phyloP scores from a whole-genome alignment of 768 basidiomycete genomes.

The Pleurotus ostreatus region DNA sequence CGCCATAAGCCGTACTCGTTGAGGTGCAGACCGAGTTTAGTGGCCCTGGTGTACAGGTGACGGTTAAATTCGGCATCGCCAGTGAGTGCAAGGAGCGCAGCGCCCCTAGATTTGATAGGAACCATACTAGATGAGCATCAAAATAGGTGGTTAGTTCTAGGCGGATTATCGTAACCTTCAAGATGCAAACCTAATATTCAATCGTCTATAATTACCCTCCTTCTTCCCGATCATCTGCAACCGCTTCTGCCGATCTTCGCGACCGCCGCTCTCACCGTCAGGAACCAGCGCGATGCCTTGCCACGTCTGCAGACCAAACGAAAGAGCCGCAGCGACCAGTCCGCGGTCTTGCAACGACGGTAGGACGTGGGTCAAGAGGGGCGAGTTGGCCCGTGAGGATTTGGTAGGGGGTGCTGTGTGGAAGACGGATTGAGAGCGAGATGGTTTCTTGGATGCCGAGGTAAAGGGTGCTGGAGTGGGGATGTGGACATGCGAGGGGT shows the following conservation, averaged over 20 bases:
- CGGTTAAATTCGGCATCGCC: conserved; percentile 50
- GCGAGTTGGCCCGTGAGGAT: conserved; percentile 8
- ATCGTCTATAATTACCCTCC: conserved; percentile 34
- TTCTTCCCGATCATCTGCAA: conserved; percentile 20
- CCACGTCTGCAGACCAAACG: conserved; percentile 35
- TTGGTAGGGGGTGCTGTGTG: conserved; percentile 3
- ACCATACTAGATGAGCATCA: conserved; percentile 29
- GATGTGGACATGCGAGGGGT: conserved; percentile 40
- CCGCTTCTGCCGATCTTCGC: conserved; percentile 20
- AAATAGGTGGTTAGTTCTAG: too few species aligned
- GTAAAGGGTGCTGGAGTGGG: conserved; percentile 29
- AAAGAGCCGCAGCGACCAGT: conserved; percentile 35
- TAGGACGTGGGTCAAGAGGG: conserved; percentile 34
- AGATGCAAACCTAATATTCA: conserved; percentile 33
- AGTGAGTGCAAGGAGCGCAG: conserved; percentile 50
- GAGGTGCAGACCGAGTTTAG: conserved; percentile 41
- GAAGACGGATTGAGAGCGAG: conserved; percentile 1
- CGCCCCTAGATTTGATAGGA: conserved; percentile 45
- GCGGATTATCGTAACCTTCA: background rate
- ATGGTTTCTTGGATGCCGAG: conserved; percentile 9
- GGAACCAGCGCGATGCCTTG: conserved; percentile 51
- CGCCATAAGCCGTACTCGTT: conserved; percentile 66
- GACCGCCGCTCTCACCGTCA: conserved; percentile 17
- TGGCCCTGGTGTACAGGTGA: conserved; percentile 38
- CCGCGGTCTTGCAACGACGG: conserved; percentile 40